phyloP scores from a whole-genome alignment of 768 basidiomycete species.

The Leucosporidium yakuticum region DNA sequence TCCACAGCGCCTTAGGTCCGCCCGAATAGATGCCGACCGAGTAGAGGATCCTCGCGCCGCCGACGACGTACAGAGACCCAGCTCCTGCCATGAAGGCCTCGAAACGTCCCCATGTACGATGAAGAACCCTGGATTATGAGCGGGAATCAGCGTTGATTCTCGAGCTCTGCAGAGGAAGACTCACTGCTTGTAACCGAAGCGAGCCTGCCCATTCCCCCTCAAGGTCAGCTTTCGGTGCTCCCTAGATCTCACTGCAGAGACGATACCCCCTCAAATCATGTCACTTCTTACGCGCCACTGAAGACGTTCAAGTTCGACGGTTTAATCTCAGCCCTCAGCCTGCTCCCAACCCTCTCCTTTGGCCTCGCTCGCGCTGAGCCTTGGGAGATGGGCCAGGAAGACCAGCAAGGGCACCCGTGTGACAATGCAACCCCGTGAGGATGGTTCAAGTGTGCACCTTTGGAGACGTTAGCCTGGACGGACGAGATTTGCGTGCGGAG shows the following conservation, averaged over 20 bases:
- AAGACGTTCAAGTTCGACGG: slow-evolving; percentile 98
- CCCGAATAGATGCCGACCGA: slow-evolving; percentile 78
- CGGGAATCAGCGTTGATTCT: slow-evolving; percentile 7
- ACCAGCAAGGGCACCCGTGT: slow-evolving; percentile 15
- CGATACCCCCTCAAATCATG: slow-evolving; percentile 40
- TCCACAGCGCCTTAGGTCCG: slow-evolving; percentile 77
- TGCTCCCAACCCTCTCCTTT: slow-evolving; percentile 5
- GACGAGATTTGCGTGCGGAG: background rate
- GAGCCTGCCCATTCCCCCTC: slow-evolving; percentile 17
- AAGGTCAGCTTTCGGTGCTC: background rate
- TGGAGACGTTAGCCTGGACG: background rate
- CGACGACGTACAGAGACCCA: slow-evolving; percentile 83
- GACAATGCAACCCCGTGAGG: background rate
- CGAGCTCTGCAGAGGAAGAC: slow-evolving; percentile 1
- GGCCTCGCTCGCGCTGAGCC: too few species aligned
- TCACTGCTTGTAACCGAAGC: slow-evolving; percentile 38
- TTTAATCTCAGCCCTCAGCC: slow-evolving; percentile 67
- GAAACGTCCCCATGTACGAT: slow-evolving; percentile 73
- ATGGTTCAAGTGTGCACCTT: slow-evolving; percentile 8
- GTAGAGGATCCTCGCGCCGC: slow-evolving; percentile 60
- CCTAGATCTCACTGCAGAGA: slow-evolving; percentile 28
- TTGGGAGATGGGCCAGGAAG: slow-evolving; percentile 14
- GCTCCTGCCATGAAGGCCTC: slow-evolving; percentile 87
- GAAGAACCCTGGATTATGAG: slow-evolving; percentile 56
- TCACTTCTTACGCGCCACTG: slow-evolving; percentile 78